Evolutionary conservation across 2,329 filamentous ascomycete species (phyloP).

Genomic region (Apiospora kogelbergensis): DNA sequence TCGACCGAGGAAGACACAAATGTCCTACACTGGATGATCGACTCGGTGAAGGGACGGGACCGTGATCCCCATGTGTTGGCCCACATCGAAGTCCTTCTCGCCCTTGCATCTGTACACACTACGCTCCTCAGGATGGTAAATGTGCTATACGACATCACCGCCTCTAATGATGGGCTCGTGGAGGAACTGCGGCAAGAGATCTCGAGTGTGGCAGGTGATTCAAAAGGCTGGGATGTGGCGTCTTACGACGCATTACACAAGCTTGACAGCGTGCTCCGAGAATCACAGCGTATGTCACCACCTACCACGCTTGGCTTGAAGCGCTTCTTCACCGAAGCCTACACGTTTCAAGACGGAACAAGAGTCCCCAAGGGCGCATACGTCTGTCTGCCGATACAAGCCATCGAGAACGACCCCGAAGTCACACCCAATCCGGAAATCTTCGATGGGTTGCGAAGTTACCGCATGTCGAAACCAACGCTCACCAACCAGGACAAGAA

Average conservation of each 20-base stretch:
- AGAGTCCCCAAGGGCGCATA: background rate
- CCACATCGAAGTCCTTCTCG: conserved; percentile 11
- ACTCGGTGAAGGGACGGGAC: conserved; percentile 11
- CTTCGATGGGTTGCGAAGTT: background rate
- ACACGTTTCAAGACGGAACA: background rate
- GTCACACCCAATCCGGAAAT: too few relatives aligned
- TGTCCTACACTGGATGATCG: conserved; percentile 7
- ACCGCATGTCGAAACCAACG: too few relatives aligned
- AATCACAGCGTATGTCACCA: conserved; percentile 15
- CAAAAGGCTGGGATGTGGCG: too few relatives aligned
- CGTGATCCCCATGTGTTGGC: conserved; percentile 10
- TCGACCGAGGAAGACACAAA: too few relatives aligned
- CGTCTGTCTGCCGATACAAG: background rate
- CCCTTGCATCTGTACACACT: conserved; percentile 16
- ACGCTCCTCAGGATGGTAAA: conserved; percentile 14
- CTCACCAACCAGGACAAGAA: too few relatives aligned
- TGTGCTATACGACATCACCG: conserved; percentile 12
- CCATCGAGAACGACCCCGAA: background rate
- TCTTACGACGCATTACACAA: conserved; percentile 15
- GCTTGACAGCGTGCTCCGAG: conserved; percentile 16
- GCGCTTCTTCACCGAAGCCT: conserved; percentile 8
- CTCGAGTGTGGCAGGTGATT: too few relatives aligned
- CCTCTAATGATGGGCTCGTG: background rate
- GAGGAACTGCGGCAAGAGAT: too few relatives aligned
- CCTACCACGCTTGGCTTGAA: conserved; percentile 13